A percentile compares a stretch with the other conserved stretches of the same genome.
Evolutionary conservation across 1,139 yeast genomes (phyloP).

Genomic region (Saccharomyces hybrid): DNA sequence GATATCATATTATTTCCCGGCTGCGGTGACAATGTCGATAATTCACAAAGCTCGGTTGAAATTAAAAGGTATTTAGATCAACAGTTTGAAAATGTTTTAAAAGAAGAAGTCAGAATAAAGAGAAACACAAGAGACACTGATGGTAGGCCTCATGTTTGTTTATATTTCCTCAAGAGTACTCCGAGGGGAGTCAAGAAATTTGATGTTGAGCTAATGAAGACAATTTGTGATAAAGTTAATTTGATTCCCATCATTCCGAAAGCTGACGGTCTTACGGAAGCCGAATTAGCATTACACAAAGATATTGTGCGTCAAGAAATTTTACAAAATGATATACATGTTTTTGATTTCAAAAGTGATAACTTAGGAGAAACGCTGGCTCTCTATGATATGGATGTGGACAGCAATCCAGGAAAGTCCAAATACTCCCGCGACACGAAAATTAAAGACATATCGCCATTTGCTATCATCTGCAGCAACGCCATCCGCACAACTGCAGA

Average conservation of each 20-base stretch:
- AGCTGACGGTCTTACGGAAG: constrained; percentile 48
- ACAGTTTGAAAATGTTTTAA: constrained; percentile 48
- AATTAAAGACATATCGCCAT: constrained; percentile 40
- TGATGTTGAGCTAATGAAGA: constrained; percentile 44
- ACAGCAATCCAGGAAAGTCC: constrained; percentile 5
- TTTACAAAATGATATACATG: constrained; percentile 37
- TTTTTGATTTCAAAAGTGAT: constrained; percentile 43
- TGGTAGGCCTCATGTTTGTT: constrained; percentile 54
- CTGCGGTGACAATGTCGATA: constrained; percentile 38
- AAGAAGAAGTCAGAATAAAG: constrained; percentile 54
- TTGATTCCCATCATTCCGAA: constrained; percentile 52
- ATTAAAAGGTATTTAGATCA: constrained; percentile 46
- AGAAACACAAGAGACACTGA: constrained; percentile 50
- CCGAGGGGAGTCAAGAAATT: constrained; percentile 45
- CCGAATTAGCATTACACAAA: constrained; percentile 42
- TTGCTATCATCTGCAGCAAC: constrained; percentile 42
- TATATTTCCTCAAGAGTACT: constrained; percentile 54
- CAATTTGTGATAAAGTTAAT: constrained; percentile 45
- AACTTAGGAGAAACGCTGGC: constrained; percentile 29
- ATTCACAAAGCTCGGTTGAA: constrained; percentile 33
- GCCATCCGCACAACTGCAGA: constrained; percentile 23
- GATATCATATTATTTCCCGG: constrained; percentile 41
- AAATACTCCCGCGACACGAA: constrained; percentile 10
- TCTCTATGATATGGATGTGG: constrained; percentile 22
- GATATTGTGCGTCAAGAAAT: constrained; percentile 41